Percentiles rank a stretch among this genome's conserved stretches.
Evolutionary conservation across 2,329 filamentous ascomycete species (phyloP).

Genomic region (Penicillium paneum): DNA sequence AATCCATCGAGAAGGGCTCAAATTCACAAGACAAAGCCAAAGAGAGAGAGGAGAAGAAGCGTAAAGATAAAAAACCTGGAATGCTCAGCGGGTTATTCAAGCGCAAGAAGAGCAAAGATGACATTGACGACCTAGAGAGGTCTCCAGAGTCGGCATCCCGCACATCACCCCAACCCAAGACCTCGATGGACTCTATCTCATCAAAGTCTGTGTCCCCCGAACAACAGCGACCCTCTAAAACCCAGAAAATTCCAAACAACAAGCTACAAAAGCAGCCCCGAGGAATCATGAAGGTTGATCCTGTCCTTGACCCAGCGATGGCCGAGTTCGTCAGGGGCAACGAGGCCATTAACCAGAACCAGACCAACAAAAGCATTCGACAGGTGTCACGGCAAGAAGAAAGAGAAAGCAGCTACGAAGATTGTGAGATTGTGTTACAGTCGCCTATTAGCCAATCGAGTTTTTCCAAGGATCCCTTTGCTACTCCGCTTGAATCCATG

Average conservation of each 20-base stretch:
- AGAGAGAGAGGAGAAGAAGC: constrained; percentile 76
- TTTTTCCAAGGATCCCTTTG: constrained; percentile 25
- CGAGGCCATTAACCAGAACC: constrained; percentile 16
- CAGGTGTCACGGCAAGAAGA: constrained; percentile 34
- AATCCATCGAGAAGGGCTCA: constrained; percentile 69
- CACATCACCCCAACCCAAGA: constrained; percentile 44
- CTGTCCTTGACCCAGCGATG: constrained; percentile 28
- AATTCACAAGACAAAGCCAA: constrained; percentile 62
- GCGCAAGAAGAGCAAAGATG: constrained; percentile 56
- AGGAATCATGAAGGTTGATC: constrained; percentile 43
- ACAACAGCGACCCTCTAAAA: constrained; percentile 26
- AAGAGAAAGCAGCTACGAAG: constrained; percentile 22
- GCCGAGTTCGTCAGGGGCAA: constrained; percentile 26
- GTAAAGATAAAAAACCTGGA: constrained; percentile 67
- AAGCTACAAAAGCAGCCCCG: constrained; percentile 70
- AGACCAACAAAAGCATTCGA: constrained; percentile 31
- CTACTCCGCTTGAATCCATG: constrained; percentile 15
- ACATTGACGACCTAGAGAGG: constrained; percentile 54
- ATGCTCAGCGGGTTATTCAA: constrained; percentile 71
- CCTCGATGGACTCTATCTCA: constrained; percentile 43
- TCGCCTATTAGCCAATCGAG: constrained; percentile 23
- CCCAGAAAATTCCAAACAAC: constrained; percentile 56
- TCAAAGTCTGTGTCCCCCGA: constrained; percentile 29
- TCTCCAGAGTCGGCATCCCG: constrained; percentile 55
- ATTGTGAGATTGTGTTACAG: constrained; percentile 17